A percentile compares a stretch with the other conserved stretches of the same genome.
Evolutionary conservation across 805 yeast genomes (phyloP).

Genomic region (Sugiyamaella smithiae): DNA sequence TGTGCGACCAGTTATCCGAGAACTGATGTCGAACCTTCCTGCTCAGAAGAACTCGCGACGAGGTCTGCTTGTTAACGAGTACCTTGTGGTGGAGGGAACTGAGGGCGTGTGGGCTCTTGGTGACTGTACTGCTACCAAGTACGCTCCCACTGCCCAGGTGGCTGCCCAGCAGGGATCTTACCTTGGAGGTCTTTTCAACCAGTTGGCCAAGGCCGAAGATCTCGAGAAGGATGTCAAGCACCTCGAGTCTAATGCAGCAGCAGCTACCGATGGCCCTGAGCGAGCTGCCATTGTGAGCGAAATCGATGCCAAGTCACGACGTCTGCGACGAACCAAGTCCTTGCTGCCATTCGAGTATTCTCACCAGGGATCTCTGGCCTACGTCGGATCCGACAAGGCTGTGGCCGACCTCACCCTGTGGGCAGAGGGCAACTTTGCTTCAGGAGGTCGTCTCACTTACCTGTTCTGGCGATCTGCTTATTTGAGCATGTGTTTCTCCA

Average conservation of each 20-base stretch:
- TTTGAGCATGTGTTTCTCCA: conserved; percentile 85
- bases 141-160: conserved; percentile 96
- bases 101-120: conserved; percentile 85
- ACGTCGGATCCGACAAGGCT: conserved; percentile 87
- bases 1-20: conserved; percentile 70
- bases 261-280: conserved; percentile 31
- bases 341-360: conserved; percentile 65
- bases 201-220: conserved; percentile 38
- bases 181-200: conserved; percentile 69
- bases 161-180: conserved; percentile 92
- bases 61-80: conserved; percentile 84
- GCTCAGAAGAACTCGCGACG: conserved; percentile 79
- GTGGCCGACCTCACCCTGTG: conserved; percentile 77
- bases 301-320: conserved; percentile 45
- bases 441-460: conserved; percentile 85
- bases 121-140: conserved; percentile 86
- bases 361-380: conserved; percentile 92
- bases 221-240: conserved; percentile 38
- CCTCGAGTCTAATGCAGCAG: conserved; percentile 36
- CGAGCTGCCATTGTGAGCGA: conserved; percentile 41
- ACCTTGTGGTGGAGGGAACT: conserved; percentile 77
- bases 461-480: conserved; percentile 95
- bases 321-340: conserved; percentile 36
- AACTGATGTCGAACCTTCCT: conserved; percentile 64
- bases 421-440: conserved; percentile 69